These are phyloP conservation scores for Sisymbrium irio DNA, from an alignment of 345 rosid genomes.

Conservation along the genomic window DNA sequence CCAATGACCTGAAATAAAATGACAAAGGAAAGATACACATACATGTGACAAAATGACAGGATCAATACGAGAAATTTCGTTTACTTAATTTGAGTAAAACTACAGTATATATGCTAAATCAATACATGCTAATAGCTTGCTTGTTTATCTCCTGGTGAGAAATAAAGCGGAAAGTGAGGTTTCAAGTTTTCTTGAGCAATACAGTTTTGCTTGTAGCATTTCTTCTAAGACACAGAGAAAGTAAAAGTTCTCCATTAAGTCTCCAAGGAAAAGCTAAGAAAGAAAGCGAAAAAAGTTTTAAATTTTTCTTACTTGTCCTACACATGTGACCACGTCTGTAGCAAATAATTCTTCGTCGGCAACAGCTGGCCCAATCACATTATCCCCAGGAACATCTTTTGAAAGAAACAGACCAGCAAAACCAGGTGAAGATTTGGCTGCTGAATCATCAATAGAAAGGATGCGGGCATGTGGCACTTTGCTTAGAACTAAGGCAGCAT, in stretches of 20 bases:
- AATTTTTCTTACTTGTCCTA: slow-evolving; percentile 71
- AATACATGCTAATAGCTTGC: no score
- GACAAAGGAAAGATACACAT: neutral
- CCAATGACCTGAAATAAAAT: slow-evolving; percentile 62
- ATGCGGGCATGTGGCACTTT: slow-evolving; percentile 85
- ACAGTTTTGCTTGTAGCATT: no score
- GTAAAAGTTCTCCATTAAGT: neutral
- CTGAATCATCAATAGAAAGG: slow-evolving; percentile 63
- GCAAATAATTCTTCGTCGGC: slow-evolving; percentile 87
- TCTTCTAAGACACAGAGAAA: no score
- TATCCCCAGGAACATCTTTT: slow-evolving; percentile 71
- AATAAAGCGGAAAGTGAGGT: no score
- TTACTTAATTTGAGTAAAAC: no score
- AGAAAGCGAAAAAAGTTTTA: neutral
- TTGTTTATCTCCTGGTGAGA: neutral
- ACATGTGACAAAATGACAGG: neutral
- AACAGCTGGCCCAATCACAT: slow-evolving; percentile 68
- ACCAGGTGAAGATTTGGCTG: slow-evolving; percentile 70
- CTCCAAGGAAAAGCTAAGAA: neutral
- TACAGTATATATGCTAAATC: no score
- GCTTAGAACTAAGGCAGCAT: slow-evolving; percentile 87
- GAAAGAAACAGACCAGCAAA: slow-evolving; percentile 78
- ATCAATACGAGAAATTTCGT: neutral
- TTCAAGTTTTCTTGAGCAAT: no score
- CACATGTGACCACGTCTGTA: slow-evolving; percentile 81